Evolutionary conservation across 768 basidiomycete genomes (phyloP).

Genomic region (Tricholoma flavovirens): DNA sequence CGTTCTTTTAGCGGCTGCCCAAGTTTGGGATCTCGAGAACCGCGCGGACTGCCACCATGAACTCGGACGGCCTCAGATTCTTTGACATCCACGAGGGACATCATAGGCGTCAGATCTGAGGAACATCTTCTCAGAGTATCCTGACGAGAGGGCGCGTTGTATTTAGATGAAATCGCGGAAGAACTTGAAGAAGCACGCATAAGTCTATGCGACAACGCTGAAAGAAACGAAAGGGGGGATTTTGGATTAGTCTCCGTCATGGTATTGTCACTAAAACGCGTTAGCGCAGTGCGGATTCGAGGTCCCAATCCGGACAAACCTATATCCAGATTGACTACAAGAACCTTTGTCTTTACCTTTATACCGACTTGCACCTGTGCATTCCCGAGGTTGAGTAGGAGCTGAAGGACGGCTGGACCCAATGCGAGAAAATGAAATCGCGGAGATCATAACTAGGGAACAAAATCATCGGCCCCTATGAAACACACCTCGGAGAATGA

Average conservation of each 20-base stretch:
- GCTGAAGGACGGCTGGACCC: background rate
- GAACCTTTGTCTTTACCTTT: background rate
- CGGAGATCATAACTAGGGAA: background rate
- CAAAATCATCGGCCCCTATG: too few relatives aligned
- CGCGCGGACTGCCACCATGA: slow-evolving; percentile 9
- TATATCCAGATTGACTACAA: slow-evolving; percentile 9
- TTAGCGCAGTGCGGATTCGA: slow-evolving; percentile 4
- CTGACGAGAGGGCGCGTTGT: background rate
- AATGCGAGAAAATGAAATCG: background rate
- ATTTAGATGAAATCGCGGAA: background rate
- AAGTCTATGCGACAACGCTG: background rate
- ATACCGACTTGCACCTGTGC: too few relatives aligned
- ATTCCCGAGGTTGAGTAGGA: background rate
- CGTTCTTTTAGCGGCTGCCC: slow-evolving; percentile 5
- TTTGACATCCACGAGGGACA: background rate
- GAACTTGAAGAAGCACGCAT: background rate
- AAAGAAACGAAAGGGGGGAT: background rate
- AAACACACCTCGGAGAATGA: background rate
- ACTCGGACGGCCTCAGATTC: background rate
- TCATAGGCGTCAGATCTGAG: background rate
- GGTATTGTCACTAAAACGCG: background rate
- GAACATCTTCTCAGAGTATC: background rate
- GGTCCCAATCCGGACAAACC: background rate
- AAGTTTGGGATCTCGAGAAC: background rate
- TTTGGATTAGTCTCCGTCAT: background rate